Conservation (phyloP, 805 yeast genomes). For the Saccharomycopsis sp. region DNA sequence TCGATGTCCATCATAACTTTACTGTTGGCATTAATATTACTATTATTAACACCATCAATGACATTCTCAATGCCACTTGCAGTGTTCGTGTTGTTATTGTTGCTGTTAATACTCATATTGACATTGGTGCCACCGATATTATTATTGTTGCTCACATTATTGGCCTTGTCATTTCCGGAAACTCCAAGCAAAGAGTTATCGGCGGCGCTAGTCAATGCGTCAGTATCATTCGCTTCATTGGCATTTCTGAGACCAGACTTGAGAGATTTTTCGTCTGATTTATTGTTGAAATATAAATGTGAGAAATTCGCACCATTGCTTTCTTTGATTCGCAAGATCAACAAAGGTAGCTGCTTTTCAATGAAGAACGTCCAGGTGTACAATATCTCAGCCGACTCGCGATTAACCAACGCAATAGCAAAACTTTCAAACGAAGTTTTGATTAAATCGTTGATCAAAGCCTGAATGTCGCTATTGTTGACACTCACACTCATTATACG, state of each 20-base stretch:
- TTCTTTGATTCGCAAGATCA: slow-evolving; percentile 26
- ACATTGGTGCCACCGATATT: neutral
- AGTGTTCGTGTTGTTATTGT: slow-evolving; percentile 20
- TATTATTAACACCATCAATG: slow-evolving; percentile 12
- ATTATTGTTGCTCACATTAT: neutral
- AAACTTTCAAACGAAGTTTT: slow-evolving; percentile 10
- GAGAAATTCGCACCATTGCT: slow-evolving; percentile 8
- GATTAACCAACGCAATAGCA: slow-evolving; percentile 8
- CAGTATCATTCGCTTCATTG: neutral
- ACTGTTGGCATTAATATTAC: slow-evolving; percentile 3
- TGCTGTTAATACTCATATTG: slow-evolving; percentile 1
- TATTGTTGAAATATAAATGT: neutral
- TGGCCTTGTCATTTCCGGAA: neutral
- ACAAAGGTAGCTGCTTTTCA: slow-evolving; percentile 39
- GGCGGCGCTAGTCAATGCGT: neutral
- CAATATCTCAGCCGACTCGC: slow-evolving; percentile 1
- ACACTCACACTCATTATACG: slow-evolving; percentile 4
- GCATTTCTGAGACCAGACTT: neutral
- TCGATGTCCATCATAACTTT: neutral
- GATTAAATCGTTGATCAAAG: slow-evolving; percentile 7
- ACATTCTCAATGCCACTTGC: slow-evolving; percentile 16
- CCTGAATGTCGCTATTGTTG: slow-evolving; percentile 6
- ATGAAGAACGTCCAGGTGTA: slow-evolving; percentile 42
- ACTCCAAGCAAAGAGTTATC: neutral
- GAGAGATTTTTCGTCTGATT: neutral